Base-by-base conservation (phyloP, 805 yeast genomes). In the Lipomyces japonicus region DNA sequence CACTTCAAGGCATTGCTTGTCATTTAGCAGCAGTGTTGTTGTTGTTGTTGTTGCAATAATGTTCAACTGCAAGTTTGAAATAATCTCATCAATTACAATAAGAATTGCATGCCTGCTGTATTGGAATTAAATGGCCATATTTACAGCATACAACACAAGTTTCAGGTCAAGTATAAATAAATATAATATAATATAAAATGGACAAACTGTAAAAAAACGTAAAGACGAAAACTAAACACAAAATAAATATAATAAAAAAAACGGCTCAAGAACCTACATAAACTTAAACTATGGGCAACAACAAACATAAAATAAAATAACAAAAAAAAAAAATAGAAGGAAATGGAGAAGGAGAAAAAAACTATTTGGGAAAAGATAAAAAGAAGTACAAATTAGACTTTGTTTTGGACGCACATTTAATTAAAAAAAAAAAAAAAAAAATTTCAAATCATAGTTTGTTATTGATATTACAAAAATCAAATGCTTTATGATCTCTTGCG, bases 401-500 rank as follows among this genome's bases (percentile, higher is more conserved):
- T 26, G 28, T 24, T 35, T 6, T 9, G 25, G 18, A 18, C 23
- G 21, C 25, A 38, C 18, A 19, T 3, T 18, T 42, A 32, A 21
- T 3, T 16, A 31, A 30, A 43, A 32, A 7, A n/a, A 50, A 30
- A 30, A 19, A 26, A 22, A 32, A 38, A n/a, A 5, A 39, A 38
- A 28, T 31, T 47, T 30, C 22, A n/a, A 40, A 23, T 31, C n/a
- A 39, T 50, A 41, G 44, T 40, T 44, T 50, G 45, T 43, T 51
- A 44, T 42, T 45, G 45, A 50, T 34, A 50, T 28, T 43, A 46
- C 41, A 39, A 50, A 18, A 36, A 39, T 43, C 36, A 48, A 42
- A 23, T 42, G 34, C 39, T 49, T 55, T 51, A 53, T 39, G 57
- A 39, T 44, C 60, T 54, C 57, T 50, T 56, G 47, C 53, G 59